phyloP scores from a whole-genome alignment of 2,329 filamentous ascomycete species.

The Fusarium verticillioides region DNA sequence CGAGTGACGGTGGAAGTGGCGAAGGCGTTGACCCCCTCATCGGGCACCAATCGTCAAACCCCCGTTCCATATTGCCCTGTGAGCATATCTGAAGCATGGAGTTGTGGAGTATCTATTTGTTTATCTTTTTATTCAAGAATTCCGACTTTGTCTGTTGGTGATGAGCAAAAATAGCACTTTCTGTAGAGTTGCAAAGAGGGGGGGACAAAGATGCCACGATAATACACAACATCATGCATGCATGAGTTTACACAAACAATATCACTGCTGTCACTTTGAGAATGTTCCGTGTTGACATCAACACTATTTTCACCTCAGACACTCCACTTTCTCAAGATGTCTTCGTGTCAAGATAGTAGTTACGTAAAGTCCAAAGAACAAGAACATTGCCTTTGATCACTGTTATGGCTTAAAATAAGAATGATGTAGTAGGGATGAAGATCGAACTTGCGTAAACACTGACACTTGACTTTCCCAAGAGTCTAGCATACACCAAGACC shows the following conservation, averaged over 20 bases:
- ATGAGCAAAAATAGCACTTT: not conserved
- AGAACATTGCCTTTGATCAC: rapidly evolving
- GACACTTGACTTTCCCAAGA: rapidly evolving
- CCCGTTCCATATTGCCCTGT: not conserved
- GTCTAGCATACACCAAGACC: too few relatives aligned
- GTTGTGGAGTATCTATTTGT: not conserved
- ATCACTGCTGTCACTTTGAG: not conserved
- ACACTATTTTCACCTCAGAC: too few relatives aligned
- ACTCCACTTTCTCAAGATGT: not conserved
- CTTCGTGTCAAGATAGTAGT: not conserved
- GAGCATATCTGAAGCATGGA: not conserved
- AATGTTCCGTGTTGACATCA: too few relatives aligned
- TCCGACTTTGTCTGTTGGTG: rapidly evolving
- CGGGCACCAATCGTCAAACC: not conserved
- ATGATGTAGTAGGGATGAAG: too few relatives aligned
- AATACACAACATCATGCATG: not conserved
- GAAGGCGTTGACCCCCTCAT: not conserved
- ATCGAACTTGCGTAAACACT: too few relatives aligned
- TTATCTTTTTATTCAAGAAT: not conserved
- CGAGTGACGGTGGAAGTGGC: not conserved
- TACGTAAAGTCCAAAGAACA: not conserved
- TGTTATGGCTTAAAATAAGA: not conserved
- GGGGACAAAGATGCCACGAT: not conserved
- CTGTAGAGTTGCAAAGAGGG: not conserved
- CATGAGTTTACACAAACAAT: too few relatives aligned